phyloP scores from a whole-genome alignment of 305 asterid species.

The Solanum chacoense region DNA sequence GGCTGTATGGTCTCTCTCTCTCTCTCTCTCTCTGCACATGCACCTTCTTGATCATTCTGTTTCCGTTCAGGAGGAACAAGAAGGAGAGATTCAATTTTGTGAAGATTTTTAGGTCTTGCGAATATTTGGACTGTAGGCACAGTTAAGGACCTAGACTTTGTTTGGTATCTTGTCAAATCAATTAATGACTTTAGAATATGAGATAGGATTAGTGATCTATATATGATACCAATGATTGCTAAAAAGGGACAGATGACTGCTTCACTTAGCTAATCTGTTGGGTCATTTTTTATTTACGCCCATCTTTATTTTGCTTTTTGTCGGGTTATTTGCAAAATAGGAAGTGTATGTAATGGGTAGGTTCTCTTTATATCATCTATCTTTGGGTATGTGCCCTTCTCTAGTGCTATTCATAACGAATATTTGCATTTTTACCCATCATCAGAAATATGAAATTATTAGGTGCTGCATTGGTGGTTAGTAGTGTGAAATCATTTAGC shows the following conservation, averaged over 20 bases:
- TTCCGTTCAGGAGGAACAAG: not conserved
- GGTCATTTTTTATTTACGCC: not conserved
- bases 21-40: not conserved
- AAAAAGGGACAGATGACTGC: not conserved
- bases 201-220: not conserved
- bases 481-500: not conserved
- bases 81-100: not conserved
- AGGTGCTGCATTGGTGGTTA: not conserved
- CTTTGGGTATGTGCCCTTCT: not conserved
- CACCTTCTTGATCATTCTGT: not conserved
- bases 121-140: not conserved
- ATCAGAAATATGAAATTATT: not conserved
- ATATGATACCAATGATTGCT: not conserved
- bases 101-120: not conserved
- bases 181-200: not conserved
- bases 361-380: not conserved
- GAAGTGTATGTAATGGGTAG: not conserved
- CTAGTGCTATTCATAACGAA: not conserved
- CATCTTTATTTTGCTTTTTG: not conserved
- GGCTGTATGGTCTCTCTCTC: conserved; percentile 44
- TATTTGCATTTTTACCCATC: not conserved
- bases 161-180: not conserved
- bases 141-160: not conserved
- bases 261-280: not conserved
- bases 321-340: not conserved